Base-by-base conservation (phyloP, 306 rosid genomes). In the Albizia julibrissin region DNA sequence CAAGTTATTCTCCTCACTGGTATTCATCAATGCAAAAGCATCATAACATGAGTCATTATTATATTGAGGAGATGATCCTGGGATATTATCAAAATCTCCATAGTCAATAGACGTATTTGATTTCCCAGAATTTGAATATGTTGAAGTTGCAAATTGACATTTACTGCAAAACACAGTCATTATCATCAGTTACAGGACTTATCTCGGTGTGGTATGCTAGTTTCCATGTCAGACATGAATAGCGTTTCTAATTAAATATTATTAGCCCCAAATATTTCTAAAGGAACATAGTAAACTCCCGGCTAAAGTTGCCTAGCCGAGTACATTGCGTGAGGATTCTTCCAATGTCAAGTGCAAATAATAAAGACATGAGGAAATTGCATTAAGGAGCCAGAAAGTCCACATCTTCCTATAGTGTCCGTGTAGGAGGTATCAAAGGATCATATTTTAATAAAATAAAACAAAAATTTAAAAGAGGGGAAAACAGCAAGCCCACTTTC, bases 71-170 rank as follows among this genome's bases (percentile, higher is more conserved):
- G 90, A 83, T 14, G 88, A 80, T 74, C 87, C 89, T 49, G 84
- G 89, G 59, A 59, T 59, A 69, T 81, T 80, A 59, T 86, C 82
- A 74, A 84, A 89, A 74, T 89, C 90, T 34, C 84, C 86, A 21
- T 16, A 70, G 37, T 84, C 95, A 72, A 85, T 81, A 75, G 92
- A 85, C 3, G 87, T 84, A 29, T 43, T 73, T 69, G 88, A 86
- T 76, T 83, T 89, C 85, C 91, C 94, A 65, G 86, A 80, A 75
- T 79, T 91, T 31, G 92, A 90, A 59, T 87, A 77, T 33, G 84
- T 64, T 47, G 87, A 42, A 62, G 86, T 54, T 11, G 90, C 80
- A 90, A 77, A 90, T 49, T 80, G 85, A 82, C 85, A 54, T 80
- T 89, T 91, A 62, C 99, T 96, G 89, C 89, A 90, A 86, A 42